Evolutionary conservation across 2,329 filamentous ascomycete genomes (phyloP), one percentile per base, ranked within the genome.

Genomic region (Pseudogymnoascus sp.): DNA sequence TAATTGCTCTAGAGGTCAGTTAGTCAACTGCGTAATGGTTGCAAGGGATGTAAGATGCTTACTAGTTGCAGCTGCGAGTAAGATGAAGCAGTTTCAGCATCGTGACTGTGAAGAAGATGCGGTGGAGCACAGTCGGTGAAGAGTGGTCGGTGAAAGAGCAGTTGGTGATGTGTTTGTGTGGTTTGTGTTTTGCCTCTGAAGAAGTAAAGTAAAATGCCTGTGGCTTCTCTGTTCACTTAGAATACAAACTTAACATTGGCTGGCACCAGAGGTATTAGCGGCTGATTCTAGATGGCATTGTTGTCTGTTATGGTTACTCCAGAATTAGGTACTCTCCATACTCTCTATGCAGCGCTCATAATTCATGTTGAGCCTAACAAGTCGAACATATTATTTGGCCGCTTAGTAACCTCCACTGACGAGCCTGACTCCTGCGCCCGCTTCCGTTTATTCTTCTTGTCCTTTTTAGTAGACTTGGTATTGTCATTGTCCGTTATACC

Each of bases 391-490:
- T 56, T 56, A 56, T 56, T 56, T 56, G 50, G 50, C 8, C 50
- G 50, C 19, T 56, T 56, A 21, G 29, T 35, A 33, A 56, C 50
- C 29, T 33, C 50, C 29, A 33, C 11, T 3, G 29, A 33, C 10
- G 29, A 16, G 6, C 16, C 35, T 21, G 29, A 56, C n/a, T 35
- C 50, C 16, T 56, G 29, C 16, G 29, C 29, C 35, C 59, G 14
- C 35, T 61, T 61, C 59, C 59, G 59, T 42, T 61, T 61, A 19
- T 42, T 61, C 33, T 61, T 61, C 59, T 40, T 40, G 13, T 40
- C 38, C 16, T 61, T 61, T 8, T 61, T 61, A 7, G 14, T 61
- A 40, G 59, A 14, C 35, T 61, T 61, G 8, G 21, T 8, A 13
- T 31, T 61, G 7, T 6, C 21, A 38, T 40, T 11, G 21, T 35